Percentiles rank a stretch among this genome's conserved stretches.
phyloP scores from a whole-genome alignment of 2,329 filamentous ascomycete species.

The Basipetospora chlamydospora region DNA sequence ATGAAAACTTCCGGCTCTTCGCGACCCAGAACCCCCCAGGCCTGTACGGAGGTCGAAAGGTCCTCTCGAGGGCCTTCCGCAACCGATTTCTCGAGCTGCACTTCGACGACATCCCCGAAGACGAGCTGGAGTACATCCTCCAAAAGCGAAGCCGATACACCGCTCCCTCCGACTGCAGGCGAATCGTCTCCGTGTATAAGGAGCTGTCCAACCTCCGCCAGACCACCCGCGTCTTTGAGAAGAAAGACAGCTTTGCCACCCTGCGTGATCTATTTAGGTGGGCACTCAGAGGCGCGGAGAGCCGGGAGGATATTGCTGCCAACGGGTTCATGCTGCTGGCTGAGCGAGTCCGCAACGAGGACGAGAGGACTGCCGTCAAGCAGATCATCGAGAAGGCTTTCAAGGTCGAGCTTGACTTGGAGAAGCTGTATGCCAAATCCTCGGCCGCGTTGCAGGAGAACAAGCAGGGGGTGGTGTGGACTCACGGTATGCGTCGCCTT shows the following conservation, averaged over 20 bases:
- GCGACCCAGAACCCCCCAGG: constrained; percentile 95
- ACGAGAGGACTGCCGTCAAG: constrained; percentile 75
- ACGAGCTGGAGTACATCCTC: constrained; percentile 82
- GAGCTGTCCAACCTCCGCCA: constrained; percentile 83
- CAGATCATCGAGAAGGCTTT: constrained; percentile 80
- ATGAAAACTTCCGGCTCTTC: constrained; percentile 94
- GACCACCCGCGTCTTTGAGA: constrained; percentile 82
- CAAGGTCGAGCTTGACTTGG: constrained; percentile 67
- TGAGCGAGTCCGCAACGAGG: constrained; percentile 81
- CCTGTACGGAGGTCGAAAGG: constrained; percentile 87
- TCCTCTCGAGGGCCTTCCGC: constrained; percentile 83
- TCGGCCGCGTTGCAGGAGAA: constrained; percentile 40
- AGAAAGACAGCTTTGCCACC: constrained; percentile 94
- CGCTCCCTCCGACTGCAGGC: constrained; percentile 77
- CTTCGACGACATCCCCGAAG: constrained; percentile 94
- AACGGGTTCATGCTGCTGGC: constrained; percentile 96
- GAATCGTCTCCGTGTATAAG: constrained; percentile 87
- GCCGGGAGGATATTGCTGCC: constrained; percentile 71
- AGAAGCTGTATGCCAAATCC: constrained; percentile 53
- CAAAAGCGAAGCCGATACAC: constrained; percentile 75
- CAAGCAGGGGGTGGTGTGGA: constrained; percentile 71
- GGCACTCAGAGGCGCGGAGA: constrained; percentile 75
- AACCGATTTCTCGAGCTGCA: constrained; percentile 96
- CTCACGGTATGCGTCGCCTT: constrained; percentile 78
- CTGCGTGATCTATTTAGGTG: constrained; percentile 91